These are phyloP conservation scores for Suillus discolor DNA, from an alignment of 768 basidiomycete species.

Conservation along the genomic window DNA sequence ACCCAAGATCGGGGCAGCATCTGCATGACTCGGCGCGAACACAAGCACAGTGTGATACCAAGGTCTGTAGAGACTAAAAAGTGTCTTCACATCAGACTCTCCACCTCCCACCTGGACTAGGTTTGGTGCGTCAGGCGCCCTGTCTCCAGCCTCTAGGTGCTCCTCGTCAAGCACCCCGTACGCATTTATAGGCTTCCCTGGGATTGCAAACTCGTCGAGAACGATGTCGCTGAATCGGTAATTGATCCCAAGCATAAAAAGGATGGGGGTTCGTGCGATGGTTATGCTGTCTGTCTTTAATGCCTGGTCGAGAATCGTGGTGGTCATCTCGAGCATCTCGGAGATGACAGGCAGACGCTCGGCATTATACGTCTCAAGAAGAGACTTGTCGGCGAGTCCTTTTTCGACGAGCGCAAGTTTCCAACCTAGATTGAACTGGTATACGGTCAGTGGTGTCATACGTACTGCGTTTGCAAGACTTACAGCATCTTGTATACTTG, in stretches of 20 bases:
- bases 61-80: constrained; percentile 33
- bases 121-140: constrained; percentile 16
- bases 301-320: constrained; percentile 14
- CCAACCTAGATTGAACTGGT: constrained; percentile 26
- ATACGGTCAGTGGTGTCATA: background rate
- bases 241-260: constrained; percentile 36
- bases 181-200: constrained; percentile 3
- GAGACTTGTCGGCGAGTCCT: constrained; percentile 22
- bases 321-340: constrained; percentile 29
- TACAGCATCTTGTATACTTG: constrained; percentile 42
- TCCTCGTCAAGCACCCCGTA: constrained; percentile 16
- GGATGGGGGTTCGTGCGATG: constrained; percentile 13
- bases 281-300: constrained; percentile 7
- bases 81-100: constrained; percentile 11
- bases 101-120: constrained; percentile 18
- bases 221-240: constrained; percentile 17
- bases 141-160: constrained; percentile 12
- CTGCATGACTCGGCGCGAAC: constrained; percentile 7
- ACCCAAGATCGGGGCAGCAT: constrained; percentile 10
- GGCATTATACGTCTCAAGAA: constrained; percentile 27
- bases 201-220: constrained; percentile 8
- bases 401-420: constrained; percentile 29
- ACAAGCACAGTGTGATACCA: constrained; percentile 17
- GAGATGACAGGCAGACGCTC: constrained; percentile 32
- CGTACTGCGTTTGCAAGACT: constrained; percentile 8